Percentiles rank a stretch among this genome's conserved stretches.
Conservation (phyloP, 1,139 yeast genomes). For the Entelexis paramagnoliae region DNA sequence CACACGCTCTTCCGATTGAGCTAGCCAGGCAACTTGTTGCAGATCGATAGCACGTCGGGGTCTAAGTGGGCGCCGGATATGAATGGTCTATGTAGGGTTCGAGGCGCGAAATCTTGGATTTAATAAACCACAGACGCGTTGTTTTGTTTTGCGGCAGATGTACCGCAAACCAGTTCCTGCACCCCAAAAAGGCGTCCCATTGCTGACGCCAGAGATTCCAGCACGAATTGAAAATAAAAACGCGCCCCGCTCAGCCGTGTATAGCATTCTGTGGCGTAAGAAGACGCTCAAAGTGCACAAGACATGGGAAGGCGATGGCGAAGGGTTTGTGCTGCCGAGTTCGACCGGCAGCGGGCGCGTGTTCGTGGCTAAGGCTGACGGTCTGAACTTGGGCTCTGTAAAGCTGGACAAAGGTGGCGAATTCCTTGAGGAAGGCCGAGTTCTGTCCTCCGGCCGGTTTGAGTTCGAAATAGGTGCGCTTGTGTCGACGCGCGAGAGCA, state of each 20-base stretch:
- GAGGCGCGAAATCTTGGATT: background rate
- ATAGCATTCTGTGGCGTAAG: slow-evolving; percentile 53
- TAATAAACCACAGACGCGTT: background rate
- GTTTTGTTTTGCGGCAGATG: background rate
- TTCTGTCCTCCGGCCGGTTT: slow-evolving; percentile 12
- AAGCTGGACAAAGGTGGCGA: background rate
- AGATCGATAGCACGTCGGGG: too few species aligned
- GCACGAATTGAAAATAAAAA: background rate
- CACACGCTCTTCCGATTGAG: slow-evolving; percentile 26
- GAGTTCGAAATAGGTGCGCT: slow-evolving; percentile 20
- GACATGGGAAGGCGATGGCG: slow-evolving; percentile 93
- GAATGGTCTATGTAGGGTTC: too few species aligned
- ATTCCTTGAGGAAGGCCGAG: slow-evolving; percentile 23
- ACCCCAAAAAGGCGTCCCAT: background rate
- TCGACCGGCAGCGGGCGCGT: background rate
- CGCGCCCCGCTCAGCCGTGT: background rate
- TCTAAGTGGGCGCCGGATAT: too few species aligned
- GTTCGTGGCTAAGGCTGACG: slow-evolving; percentile 5
- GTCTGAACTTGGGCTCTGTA: background rate
- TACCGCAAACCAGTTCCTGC: background rate
- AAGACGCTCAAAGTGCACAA: slow-evolving; percentile 67
- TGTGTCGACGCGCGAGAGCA: background rate
- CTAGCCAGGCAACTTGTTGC: slow-evolving; percentile 20
- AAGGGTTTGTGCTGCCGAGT: slow-evolving; percentile 30
- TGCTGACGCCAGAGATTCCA: too few species aligned